Evolutionary conservation across 192 early-diverging fungal species (phyloP), one percentile per base, ranked within the genome.

Genomic region (Haplosporangium gracile): DNA sequence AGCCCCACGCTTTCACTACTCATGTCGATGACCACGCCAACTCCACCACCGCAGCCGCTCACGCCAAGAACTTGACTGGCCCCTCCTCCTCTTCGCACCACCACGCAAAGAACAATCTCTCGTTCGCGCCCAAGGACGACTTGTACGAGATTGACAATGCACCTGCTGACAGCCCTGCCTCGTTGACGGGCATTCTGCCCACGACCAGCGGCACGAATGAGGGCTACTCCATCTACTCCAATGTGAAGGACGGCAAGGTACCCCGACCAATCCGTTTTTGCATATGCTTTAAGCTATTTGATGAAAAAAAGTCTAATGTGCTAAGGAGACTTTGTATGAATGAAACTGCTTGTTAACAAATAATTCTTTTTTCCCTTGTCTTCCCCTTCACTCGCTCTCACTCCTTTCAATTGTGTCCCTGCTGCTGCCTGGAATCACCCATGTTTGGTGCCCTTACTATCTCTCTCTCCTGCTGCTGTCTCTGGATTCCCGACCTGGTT

Each of bases 181-280:
- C 22, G n/a, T 57, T 57, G 55, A 7, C n/a, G 9, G n/a, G n/a
- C n/a, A 57, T 57, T 26, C n/a, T 7, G 1, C 55, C 22, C 55
- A 57, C 55, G 55, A 57, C 55, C 55, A 57, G 55, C n/a, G 55
- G 49, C 18, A 51, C 49, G 18, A 51, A 51, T 16, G 83, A 86
- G 39, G 83, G 83, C 57, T 86, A 86, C 75, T 86, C 83, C 8
- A 86, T 86, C 57, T 86, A 86, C 70, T 86, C 83, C 36, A 86
- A 86, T 39, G 34, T 86, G 60, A 80, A 77, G 75, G 83, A 86
- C 43, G 83, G 83, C 78, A 86, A 86, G 70, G 83, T 26, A 57
- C 24, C 55, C 7, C 0, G 55, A 26, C 55, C 55, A 57, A 26
- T 57, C 10, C n/a, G 1, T 55, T 55, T 55, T 55, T 55, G 43